A percentile compares a stretch with the other conserved stretches of the same genome.
phyloP scores from a whole-genome alignment of 208 protist species.

The Phytomonas francai region DNA sequence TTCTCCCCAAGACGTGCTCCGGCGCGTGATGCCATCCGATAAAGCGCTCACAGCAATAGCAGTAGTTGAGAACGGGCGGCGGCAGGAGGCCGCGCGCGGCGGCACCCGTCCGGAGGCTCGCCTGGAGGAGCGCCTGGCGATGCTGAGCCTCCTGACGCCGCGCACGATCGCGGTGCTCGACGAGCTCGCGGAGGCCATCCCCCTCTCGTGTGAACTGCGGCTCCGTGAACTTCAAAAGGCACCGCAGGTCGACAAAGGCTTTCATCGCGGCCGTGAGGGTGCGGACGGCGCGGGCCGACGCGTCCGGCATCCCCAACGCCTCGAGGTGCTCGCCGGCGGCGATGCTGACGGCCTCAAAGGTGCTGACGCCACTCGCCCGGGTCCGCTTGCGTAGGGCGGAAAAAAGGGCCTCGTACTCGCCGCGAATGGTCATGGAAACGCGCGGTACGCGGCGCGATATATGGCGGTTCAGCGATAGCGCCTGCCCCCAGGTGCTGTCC shows the following conservation, averaged over 20 bases:
- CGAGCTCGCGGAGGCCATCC: conserved; percentile 23
- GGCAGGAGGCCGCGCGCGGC: conserved; percentile 22
- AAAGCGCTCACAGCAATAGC: conserved; percentile 59
- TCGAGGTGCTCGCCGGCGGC: conserved; percentile 57
- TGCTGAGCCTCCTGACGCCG: conserved; percentile 24
- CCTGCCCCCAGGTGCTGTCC: conserved; percentile 81
- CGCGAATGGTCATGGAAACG: conserved; percentile 38
- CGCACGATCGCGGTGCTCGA: conserved; percentile 28
- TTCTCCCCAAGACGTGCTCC: conserved; percentile 58
- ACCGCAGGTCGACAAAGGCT: conserved; percentile 64
- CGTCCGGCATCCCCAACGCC: conserved; percentile 19
- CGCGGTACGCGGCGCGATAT: conserved; percentile 47
- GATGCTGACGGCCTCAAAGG: conserved; percentile 74
- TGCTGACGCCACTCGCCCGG: conserved; percentile 60
- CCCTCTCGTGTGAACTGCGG: conserved; percentile 30
- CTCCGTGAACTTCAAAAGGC: conserved; percentile 54
- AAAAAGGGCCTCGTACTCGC: conserved; percentile 58
- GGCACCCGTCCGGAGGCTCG: conserved; percentile 19
- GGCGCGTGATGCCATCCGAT: conserved; percentile 71
- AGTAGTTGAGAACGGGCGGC: conserved; percentile 80
- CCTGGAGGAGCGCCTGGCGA: conserved; percentile 17
- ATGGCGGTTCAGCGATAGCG: conserved; percentile 63
- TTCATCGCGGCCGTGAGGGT: conserved; percentile 56
- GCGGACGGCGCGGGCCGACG: conserved; percentile 1
- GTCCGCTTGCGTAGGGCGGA: conserved; percentile 61